A percentile compares a stretch with the other conserved stretches of the same genome.
These are phyloP conservation scores for Strombidium stylifer DNA, from an alignment of 73 alveolate genomes.

Conservation along the genomic window DNA sequence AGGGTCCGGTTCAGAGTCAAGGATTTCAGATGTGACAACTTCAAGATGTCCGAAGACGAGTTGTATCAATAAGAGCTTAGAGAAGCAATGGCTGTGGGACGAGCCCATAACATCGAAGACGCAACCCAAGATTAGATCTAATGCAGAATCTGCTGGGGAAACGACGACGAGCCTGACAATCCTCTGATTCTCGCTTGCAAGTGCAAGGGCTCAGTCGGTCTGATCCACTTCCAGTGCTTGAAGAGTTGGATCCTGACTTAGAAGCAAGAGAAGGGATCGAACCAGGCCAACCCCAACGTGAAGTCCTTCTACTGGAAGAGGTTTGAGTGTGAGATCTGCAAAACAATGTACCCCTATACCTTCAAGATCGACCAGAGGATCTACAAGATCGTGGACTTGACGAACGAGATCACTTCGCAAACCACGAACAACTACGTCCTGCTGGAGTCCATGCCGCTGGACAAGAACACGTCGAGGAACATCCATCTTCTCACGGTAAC, in stretches of 20 bases:
- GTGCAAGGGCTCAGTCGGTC: slow-evolving; percentile 75
- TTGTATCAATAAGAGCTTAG: neutral
- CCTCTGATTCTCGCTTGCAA: slow-evolving; percentile 72
- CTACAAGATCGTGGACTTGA: slow-evolving; percentile 5
- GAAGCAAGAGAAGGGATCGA: slow-evolving; percentile 32
- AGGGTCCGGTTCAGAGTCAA: slow-evolving; percentile 31
- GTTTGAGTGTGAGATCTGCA: slow-evolving; percentile 82
- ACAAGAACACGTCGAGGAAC: slow-evolving; percentile 37
- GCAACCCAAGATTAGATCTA: slow-evolving; percentile 15
- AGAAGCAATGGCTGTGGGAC: neutral
- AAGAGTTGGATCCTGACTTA: slow-evolving; percentile 70
- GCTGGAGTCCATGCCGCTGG: slow-evolving; percentile 49
- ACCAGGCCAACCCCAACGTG: slow-evolving; percentile 7
- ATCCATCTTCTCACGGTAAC: slow-evolving; percentile 24
- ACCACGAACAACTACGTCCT: slow-evolving; percentile 12
- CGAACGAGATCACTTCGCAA: neutral
- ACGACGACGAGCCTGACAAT: slow-evolving; percentile 61
- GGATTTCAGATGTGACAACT: slow-evolving; percentile 23
- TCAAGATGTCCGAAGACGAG: neutral
- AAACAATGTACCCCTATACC: slow-evolving; percentile 61
- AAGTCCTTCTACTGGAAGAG: slow-evolving; percentile 58
- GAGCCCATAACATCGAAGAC: neutral
- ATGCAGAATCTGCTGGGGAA: slow-evolving; percentile 77
- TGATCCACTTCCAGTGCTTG: slow-evolving; percentile 74
- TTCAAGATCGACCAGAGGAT: neutral